Evolutionary conservation across 805 yeast species (phyloP).

Genomic region (Nakazawaea pomicola): DNA sequence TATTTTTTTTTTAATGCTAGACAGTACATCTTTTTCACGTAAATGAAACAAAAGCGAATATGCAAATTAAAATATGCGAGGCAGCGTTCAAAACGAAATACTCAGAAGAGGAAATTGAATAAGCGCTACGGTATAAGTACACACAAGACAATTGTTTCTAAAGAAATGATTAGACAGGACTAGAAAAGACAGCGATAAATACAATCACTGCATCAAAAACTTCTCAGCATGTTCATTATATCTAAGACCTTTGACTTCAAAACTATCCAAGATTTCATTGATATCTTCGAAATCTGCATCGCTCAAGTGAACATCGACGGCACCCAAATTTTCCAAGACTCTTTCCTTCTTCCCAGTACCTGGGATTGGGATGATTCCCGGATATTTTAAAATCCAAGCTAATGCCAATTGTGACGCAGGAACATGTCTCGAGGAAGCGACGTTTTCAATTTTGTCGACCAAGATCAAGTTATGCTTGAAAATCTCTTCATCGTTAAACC

Average conservation of each 20-base stretch:
- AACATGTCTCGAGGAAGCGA: constrained; percentile 40
- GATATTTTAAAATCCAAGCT: constrained; percentile 53
- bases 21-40: no score
- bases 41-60: no score
- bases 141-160: no score
- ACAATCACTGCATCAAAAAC: constrained; percentile 15
- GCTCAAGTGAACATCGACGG: constrained; percentile 36
- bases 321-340: constrained; percentile 51
- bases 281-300: constrained; percentile 55
- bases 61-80: no score
- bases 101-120: no score
- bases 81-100: no score
- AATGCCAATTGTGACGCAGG: constrained; percentile 67
- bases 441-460: constrained; percentile 43
- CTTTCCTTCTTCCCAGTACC: constrained; percentile 60
- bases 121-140: no score
- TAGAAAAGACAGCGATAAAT: no score
- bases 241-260: constrained; percentile 45
- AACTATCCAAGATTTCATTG: constrained; percentile 35
- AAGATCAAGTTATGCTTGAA: constrained; percentile 46
- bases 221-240: constrained; percentile 15
- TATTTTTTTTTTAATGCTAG: no score
- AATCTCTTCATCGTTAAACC: constrained; percentile 51
- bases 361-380: constrained; percentile 73
- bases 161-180: no score